Conservation (phyloP, 1,139 yeast species). For the Yamadazyma membranifaciens region DNA sequence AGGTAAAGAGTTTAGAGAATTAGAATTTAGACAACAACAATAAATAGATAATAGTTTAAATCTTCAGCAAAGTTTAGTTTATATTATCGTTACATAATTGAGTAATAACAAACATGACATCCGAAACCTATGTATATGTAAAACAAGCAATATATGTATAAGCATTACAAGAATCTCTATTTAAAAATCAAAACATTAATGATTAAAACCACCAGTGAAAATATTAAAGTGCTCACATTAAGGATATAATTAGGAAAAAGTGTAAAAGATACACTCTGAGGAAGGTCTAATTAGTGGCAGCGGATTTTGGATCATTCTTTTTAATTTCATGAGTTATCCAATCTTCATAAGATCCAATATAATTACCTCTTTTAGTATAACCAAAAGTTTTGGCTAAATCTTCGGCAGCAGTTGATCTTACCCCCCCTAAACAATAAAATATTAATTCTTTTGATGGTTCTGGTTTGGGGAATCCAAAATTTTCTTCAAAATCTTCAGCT, state of each 20-base stretch:
- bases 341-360: slow-evolving; percentile 82
- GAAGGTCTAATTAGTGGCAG: neutral
- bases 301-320: slow-evolving; percentile 1
- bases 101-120: too few relatives aligned
- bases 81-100: slow-evolving; percentile 1
- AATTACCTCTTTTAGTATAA: slow-evolving; percentile 72
- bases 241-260: neutral
- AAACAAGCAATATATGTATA: slow-evolving; percentile 4
- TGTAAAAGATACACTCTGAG: too few relatives aligned
- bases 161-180: slow-evolving; percentile 3
- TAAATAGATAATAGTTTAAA: neutral
- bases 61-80: neutral
- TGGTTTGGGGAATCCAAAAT: slow-evolving; percentile 87
- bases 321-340: slow-evolving; percentile 60
- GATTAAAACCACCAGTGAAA: too few relatives aligned
- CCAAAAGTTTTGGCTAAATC: slow-evolving; percentile 91
- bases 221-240: too few relatives aligned
- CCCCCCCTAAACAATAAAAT: slow-evolving; percentile 92
- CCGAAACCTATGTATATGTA: slow-evolving; percentile 4
- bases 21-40: slow-evolving; percentile 46
- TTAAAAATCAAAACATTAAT: neutral
- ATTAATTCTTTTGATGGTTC: slow-evolving; percentile 65
- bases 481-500: slow-evolving; percentile 74
- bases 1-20: slow-evolving; percentile 83
- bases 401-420: slow-evolving; percentile 88